A percentile compares a stretch with the other conserved stretches of the same genome.
These are phyloP conservation scores for Setaria italica DNA, from an alignment of 202 grass and related monocot genomes.

Conservation along the genomic window DNA sequence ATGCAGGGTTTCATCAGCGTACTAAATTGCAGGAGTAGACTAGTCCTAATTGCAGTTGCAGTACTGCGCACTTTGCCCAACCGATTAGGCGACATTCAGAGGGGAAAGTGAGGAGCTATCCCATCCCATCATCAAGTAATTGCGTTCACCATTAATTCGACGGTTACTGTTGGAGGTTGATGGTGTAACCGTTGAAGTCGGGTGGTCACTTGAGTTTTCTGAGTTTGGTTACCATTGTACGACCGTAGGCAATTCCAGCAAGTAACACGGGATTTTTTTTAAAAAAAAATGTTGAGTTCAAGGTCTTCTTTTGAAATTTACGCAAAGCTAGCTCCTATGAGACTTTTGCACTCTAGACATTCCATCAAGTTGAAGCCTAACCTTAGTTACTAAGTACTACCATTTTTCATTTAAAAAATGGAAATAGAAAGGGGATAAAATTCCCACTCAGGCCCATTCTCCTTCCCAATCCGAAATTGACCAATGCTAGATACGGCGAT, in stretches of 20 bases:
- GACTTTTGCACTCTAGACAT: slow-evolving; percentile 6
- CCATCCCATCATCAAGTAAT: slow-evolving; percentile 18
- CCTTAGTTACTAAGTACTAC: background rate
- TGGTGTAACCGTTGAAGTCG: background rate
- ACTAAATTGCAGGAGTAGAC: background rate
- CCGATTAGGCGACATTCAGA: slow-evolving; percentile 27
- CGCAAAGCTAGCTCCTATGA: background rate
- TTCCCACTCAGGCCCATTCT: background rate
- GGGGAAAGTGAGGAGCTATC: slow-evolving; percentile 9
- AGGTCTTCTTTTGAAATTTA: background rate
- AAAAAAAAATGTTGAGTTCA: too few species aligned
- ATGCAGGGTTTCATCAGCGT: slow-evolving; percentile 12
- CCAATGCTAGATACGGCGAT: background rate
- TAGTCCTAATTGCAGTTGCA: too few species aligned
- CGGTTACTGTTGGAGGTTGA: slow-evolving; percentile 1
- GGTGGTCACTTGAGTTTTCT: background rate
- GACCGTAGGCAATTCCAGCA: background rate
- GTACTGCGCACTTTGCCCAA: background rate
- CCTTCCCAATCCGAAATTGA: background rate
- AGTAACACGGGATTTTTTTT: background rate
- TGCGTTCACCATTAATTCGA: background rate
- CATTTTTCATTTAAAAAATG: background rate
- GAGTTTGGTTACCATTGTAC: background rate
- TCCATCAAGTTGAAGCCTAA: slow-evolving; percentile 4
- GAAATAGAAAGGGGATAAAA: background rate